Percentiles rank a stretch among this genome's conserved stretches.
phyloP scores from a whole-genome alignment of 2,329 filamentous ascomycete genomes.

The Monosporascus sp. region DNA sequence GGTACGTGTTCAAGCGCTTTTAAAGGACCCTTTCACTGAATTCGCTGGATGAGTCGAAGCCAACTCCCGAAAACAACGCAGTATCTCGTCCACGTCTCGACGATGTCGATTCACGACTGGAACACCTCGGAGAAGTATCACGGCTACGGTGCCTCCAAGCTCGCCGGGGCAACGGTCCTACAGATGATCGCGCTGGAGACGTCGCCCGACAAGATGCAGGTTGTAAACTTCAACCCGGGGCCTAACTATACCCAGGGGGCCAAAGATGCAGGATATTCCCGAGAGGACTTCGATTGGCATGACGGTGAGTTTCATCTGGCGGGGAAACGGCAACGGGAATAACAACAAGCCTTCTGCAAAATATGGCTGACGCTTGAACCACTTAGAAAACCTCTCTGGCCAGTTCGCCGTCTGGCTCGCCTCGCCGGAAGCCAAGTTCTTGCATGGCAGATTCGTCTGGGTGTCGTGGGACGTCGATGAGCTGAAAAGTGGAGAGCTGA shows the following conservation, averaged over 20 bases:
- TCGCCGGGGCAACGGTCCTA: conserved; percentile 28
- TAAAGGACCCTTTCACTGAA: not conserved
- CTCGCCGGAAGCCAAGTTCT: conserved; percentile 30
- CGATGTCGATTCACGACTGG: conserved; percentile 24
- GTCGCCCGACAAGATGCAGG: conserved; percentile 27
- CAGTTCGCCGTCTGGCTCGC: conserved; percentile 35
- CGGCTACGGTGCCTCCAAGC: conserved; percentile 34
- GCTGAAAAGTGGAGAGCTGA: conserved; percentile 21
- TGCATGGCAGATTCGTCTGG: conserved; percentile 33
- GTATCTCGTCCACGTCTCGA: conserved; percentile 29
- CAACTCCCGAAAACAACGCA: conserved; percentile 1
- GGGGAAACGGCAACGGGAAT: not conserved
- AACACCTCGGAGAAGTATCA: conserved; percentile 13
- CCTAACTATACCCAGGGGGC: conserved; percentile 28
- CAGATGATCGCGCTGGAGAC: conserved; percentile 35
- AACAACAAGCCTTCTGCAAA: too few species aligned
- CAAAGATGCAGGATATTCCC: conserved; percentile 13
- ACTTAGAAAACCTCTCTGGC: conserved; percentile 24
- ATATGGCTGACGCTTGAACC: too few species aligned
- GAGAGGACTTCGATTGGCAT: conserved; percentile 21
- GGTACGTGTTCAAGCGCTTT: conserved; percentile 6
- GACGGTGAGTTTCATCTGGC: conserved; percentile 16
- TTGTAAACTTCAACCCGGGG: conserved; percentile 37
- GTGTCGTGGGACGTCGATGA: conserved; percentile 37
- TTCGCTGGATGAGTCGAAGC: not conserved